These are phyloP conservation scores for Podaxis carcinomalis DNA, from an alignment of 768 basidiomycete genomes.

Conservation along the genomic window DNA sequence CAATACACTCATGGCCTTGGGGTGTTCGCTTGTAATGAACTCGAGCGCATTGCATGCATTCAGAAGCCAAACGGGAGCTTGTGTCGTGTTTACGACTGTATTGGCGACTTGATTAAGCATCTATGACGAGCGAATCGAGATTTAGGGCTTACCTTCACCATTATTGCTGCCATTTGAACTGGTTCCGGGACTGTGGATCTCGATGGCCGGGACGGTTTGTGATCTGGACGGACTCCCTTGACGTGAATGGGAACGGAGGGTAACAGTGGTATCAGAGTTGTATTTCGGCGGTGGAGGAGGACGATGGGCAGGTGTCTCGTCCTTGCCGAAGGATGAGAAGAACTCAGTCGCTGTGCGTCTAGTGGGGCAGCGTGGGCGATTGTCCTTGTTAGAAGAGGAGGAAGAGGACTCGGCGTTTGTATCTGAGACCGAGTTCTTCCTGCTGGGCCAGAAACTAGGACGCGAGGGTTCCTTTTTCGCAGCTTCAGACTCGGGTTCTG, in stretches of 20 bases:
- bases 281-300: conserved; percentile 19
- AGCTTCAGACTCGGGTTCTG: conserved; percentile 17
- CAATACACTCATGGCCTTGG: conserved; percentile 66
- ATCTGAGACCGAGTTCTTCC: conserved; percentile 17
- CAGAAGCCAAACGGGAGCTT: conserved; percentile 72
- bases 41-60: conserved; percentile 76
- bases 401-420: conserved; percentile 5
- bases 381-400: neutral
- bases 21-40: conserved; percentile 70
- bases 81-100: conserved; percentile 38
- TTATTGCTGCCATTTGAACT: neutral
- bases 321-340: conserved; percentile 17
- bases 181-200: conserved; percentile 10
- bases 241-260: conserved; percentile 11
- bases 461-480: conserved; percentile 12
- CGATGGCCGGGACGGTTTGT: conserved; percentile 15
- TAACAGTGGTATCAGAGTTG: conserved; percentile 27
- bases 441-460: conserved; percentile 28
- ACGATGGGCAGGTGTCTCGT: conserved; percentile 21
- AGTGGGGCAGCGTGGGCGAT: neutral
- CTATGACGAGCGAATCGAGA: neutral
- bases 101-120: conserved; percentile 7
- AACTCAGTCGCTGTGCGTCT: conserved; percentile 3
- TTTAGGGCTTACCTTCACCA: conserved; percentile 21
- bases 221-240: conserved; percentile 24